Conservation (phyloP, 1,139 yeast genomes). For the Zygoascus meyerae region DNA sequence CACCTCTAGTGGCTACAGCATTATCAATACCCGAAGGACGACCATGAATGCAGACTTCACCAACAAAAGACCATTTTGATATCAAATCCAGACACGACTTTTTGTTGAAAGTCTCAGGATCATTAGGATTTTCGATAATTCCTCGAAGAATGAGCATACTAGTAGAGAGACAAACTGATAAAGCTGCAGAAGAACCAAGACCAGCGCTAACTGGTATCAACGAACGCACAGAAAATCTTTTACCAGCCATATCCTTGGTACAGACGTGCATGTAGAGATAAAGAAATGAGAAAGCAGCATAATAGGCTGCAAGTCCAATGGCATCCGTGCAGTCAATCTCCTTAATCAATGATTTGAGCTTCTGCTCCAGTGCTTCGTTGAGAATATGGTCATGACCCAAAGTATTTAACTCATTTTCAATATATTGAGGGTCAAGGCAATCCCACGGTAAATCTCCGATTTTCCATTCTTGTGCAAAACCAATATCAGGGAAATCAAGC, state of each 20-base stretch:
- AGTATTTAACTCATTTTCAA: constrained; percentile 3
- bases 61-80: constrained; percentile 84
- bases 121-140: constrained; percentile 14
- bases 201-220: constrained; percentile 97
- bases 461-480: constrained; percentile 59
- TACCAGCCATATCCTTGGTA: constrained; percentile 42
- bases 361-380: constrained; percentile 53
- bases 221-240: constrained; percentile 63
- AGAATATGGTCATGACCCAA: constrained; percentile 37
- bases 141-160: constrained; percentile 62
- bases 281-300: constrained; percentile 82
- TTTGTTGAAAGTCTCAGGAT: constrained; percentile 13
- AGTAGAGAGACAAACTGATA: constrained; percentile 77
- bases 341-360: constrained; percentile 26
- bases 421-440: constrained; percentile 18
- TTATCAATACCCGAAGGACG: constrained; percentile 97
- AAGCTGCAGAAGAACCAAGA: constrained; percentile 88
- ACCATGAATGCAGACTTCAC: constrained; percentile 94
- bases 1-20: constrained; percentile 93
- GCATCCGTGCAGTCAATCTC: constrained; percentile 33
- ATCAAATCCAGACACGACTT: constrained; percentile 50
- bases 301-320: constrained; percentile 55
- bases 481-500: constrained; percentile 80
- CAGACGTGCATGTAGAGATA: constrained; percentile 67
- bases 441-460: constrained; percentile 49